phyloP scores from a whole-genome alignment of 2,329 filamentous ascomycete genomes.

The Monosporascus sp. region DNA sequence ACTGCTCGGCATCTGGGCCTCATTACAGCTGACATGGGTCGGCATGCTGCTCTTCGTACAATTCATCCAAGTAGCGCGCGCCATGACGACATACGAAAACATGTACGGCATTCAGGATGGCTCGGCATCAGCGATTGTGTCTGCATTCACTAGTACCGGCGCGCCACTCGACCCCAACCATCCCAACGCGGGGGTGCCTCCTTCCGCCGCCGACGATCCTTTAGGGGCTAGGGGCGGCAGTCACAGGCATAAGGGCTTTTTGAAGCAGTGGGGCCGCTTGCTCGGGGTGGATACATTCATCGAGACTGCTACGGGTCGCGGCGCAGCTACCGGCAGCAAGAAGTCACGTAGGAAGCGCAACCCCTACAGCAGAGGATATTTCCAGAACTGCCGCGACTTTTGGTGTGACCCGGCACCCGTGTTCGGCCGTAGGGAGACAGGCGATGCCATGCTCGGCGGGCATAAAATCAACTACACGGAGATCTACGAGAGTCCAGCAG shows the following conservation, averaged over 20 bases:
- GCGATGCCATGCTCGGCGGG: slow-evolving; percentile 72
- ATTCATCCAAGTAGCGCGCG: slow-evolving; percentile 84
- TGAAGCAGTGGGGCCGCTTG: slow-evolving; percentile 76
- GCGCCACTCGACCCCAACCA: slow-evolving; percentile 65
- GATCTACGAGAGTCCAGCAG: slow-evolving; percentile 79
- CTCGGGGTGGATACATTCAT: slow-evolving; percentile 92
- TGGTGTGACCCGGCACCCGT: slow-evolving; percentile 87
- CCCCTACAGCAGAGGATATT: slow-evolving; percentile 75
- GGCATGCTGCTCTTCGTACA: slow-evolving; percentile 96
- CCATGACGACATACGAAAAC: slow-evolving; percentile 94
- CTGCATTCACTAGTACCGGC: slow-evolving; percentile 73
- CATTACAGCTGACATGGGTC: slow-evolving; percentile 88
- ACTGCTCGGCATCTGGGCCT: slow-evolving; percentile 72
- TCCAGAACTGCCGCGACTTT: slow-evolving; percentile 94
- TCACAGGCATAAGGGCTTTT: slow-evolving; percentile 58
- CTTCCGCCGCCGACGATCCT: slow-evolving; percentile 36
- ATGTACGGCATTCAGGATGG: slow-evolving; percentile 75
- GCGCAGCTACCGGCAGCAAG: slow-evolving; percentile 51
- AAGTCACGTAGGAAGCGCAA: slow-evolving; percentile 61
- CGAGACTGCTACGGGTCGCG: slow-evolving; percentile 80
- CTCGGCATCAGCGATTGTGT: slow-evolving; percentile 51
- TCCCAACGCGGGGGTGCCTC: slow-evolving; percentile 49
- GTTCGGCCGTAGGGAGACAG: slow-evolving; percentile 70
- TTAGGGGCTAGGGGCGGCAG: slow-evolving; percentile 32
- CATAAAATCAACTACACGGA: slow-evolving; percentile 78